Evolutionary conservation across 495 filamentous ascomycete genomes (phyloP).

Genomic region (Usnea hakonensis): DNA sequence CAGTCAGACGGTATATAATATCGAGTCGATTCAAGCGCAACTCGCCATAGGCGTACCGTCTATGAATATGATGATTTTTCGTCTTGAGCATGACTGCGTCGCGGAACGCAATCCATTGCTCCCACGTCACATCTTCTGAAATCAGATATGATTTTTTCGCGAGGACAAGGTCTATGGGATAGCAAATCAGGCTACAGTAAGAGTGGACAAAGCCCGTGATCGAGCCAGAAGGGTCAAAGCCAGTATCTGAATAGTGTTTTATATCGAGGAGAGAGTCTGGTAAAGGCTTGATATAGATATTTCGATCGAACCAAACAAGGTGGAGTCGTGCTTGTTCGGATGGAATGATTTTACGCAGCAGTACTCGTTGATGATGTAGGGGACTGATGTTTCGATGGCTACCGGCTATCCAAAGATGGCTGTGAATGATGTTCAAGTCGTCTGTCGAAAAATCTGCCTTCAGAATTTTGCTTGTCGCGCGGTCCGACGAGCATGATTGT

Average conservation of each 20-base stretch:
- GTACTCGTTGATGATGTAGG: background rate
- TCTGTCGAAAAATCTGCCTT: slow-evolving; percentile 11
- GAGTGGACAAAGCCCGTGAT: background rate
- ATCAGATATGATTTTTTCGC: background rate
- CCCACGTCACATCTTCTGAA: background rate
- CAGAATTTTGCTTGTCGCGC: no score
- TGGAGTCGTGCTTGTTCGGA: background rate
- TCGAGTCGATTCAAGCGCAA: background rate
- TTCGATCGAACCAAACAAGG: background rate
- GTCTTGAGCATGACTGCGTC: background rate
- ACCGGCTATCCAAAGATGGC: background rate
- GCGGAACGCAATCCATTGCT: background rate
- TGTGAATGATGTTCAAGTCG: background rate
- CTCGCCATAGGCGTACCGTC: background rate
- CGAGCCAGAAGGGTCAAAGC: background rate
- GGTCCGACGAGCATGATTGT: no score
- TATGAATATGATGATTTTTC: background rate
- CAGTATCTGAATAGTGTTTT: background rate
- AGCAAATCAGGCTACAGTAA: background rate
- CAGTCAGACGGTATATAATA: no score
- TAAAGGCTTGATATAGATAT: background rate
- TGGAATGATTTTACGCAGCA: background rate
- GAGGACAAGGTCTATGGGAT: background rate
- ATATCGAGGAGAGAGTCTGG: background rate
- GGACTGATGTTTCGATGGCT: background rate